Evolutionary conservation across 164 flowering plant genomes (phyloP).

Genomic region (Vitis rupestris): DNA sequence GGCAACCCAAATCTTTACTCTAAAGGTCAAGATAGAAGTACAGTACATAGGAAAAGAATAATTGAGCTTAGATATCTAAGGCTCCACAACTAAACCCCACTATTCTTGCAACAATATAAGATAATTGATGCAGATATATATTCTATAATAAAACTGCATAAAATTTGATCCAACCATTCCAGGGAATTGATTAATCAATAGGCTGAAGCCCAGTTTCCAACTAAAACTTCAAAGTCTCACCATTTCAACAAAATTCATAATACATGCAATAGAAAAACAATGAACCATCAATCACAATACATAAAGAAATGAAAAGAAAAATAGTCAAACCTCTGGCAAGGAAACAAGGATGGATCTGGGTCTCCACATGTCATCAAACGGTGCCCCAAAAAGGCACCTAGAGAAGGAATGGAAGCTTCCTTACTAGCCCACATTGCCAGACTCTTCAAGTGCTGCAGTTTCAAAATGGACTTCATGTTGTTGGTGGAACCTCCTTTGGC

Average conservation of each 20-base stretch:
- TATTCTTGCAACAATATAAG: too few species aligned
- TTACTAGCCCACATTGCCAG: conserved; percentile 58
- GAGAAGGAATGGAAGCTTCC: conserved; percentile 50
- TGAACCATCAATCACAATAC: background rate
- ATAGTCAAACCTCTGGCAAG: conserved; percentile 56
- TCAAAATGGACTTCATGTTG: conserved; percentile 34
- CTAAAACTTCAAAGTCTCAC: too few species aligned
- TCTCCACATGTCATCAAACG: conserved; percentile 43
- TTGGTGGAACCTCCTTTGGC: conserved; percentile 18
- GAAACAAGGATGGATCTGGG: conserved; percentile 48
- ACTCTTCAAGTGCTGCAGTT: conserved; percentile 56
- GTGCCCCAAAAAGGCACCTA: conserved; percentile 59
- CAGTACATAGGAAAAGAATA: too few species aligned
- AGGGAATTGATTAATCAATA: too few species aligned
- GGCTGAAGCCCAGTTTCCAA: too few species aligned
- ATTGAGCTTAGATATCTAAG: too few species aligned
- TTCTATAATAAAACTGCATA: too few species aligned
- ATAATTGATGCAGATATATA: too few species aligned
- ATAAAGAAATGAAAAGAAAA: background rate
- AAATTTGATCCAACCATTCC: too few species aligned
- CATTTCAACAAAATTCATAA: background rate
- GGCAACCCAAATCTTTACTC: too few species aligned
- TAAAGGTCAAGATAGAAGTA: too few species aligned
- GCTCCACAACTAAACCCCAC: too few species aligned
- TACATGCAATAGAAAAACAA: background rate